Evolutionary conservation across 305 asterid genomes (phyloP).

Genomic region (Fraxinus dipetala): DNA sequence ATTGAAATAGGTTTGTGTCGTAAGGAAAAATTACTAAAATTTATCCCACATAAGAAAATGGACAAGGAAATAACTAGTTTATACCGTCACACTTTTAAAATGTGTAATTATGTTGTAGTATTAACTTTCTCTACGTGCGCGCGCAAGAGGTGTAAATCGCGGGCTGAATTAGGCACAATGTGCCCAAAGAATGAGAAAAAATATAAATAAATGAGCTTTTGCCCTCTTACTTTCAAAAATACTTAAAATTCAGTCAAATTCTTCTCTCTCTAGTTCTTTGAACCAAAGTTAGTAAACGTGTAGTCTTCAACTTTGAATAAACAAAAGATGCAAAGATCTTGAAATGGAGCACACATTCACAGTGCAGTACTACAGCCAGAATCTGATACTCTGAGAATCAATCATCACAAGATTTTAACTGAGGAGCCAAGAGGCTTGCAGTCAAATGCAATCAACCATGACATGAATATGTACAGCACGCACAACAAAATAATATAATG

Average conservation of each 20-base stretch:
- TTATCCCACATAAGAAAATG: neutral
- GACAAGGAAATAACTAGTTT: neutral
- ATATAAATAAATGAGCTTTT: neutral
- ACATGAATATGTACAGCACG: constrained; percentile 46
- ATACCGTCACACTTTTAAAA: neutral
- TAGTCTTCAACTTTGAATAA: neutral
- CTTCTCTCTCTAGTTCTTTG: constrained; percentile 34
- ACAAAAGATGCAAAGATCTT: neutral
- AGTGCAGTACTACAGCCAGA: constrained; percentile 6
- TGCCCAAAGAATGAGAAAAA: neutral
- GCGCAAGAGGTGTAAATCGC: neutral
- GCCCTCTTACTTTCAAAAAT: neutral
- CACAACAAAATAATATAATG: constrained; percentile 19
- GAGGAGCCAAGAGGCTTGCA: constrained; percentile 18
- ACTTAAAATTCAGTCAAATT: constrained; percentile 37
- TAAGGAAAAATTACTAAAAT: neutral
- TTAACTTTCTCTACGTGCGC: neutral
- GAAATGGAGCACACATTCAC: neutral
- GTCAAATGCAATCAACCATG: constrained; percentile 23
- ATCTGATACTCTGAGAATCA: constrained; percentile 4
- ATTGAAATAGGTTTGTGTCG: neutral
- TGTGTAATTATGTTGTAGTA: neutral
- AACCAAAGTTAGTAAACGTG: neutral
- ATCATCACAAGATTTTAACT: constrained; percentile 17
- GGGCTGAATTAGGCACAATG: neutral